A percentile compares a stretch with the other conserved stretches of the same genome.
These are phyloP conservation scores for Aspergillus saccharolyticus DNA, from an alignment of 495 filamentous ascomycete genomes.

Conservation along the genomic window DNA sequence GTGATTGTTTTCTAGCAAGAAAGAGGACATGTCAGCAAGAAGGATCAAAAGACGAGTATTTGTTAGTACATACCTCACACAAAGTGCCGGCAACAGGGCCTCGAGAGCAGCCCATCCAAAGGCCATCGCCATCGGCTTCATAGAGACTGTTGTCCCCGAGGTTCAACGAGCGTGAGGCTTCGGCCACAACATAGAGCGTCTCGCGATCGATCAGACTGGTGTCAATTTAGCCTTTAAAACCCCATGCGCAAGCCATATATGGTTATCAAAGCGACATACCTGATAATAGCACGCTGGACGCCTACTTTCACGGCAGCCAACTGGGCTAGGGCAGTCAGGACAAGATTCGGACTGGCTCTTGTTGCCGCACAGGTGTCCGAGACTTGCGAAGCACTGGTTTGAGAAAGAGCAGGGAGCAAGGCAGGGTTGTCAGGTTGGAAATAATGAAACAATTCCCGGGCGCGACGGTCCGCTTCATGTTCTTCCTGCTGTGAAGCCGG, in stretches of 20 bases:
- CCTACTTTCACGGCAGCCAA: conserved; percentile 35
- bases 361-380: not conserved
- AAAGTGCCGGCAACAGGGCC: conserved; percentile 40
- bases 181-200: conserved; percentile 47
- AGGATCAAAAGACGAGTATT: too few species aligned
- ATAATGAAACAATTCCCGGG: conserved; percentile 21
- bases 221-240: not conserved
- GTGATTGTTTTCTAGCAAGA: not conserved
- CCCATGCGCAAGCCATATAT: not conserved
- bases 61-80: conserved; percentile 27
- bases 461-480: conserved; percentile 11
- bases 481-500: not conserved
- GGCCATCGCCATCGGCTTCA: conserved; percentile 34
- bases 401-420: conserved; percentile 16
- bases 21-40: too few species aligned
- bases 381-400: not conserved
- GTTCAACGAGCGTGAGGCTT: conserved; percentile 42
- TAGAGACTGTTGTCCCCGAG: conserved; percentile 29
- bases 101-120: conserved; percentile 42
- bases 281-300: conserved; percentile 40
- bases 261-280: conserved; percentile 14
- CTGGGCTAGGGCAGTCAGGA: conserved; percentile 37
- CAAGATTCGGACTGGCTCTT: conserved; percentile 26
- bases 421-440: conserved; percentile 24
- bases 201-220: conserved; percentile 18